These are phyloP conservation scores for Suhomyces xylopsoci DNA, from an alignment of 805 yeast genomes.

Conservation along the genomic window DNA sequence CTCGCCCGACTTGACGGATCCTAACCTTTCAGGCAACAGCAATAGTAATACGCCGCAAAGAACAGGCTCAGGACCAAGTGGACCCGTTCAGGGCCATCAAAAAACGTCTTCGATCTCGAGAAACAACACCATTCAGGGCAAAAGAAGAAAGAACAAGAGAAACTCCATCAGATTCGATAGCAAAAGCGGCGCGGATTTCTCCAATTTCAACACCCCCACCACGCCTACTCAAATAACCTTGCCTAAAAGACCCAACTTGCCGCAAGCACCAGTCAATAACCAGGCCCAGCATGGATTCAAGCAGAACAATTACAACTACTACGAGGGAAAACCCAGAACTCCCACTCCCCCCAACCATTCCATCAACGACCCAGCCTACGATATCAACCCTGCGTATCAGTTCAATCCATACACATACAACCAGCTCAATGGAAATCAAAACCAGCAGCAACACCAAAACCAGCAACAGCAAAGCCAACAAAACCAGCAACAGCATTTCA, in stretches of 20 bases:
- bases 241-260: conserved; percentile 17
- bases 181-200: conserved; percentile 18
- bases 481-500: conserved; percentile 5
- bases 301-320: background rate
- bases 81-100: conserved; percentile 2
- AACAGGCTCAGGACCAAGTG: background rate
- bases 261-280: background rate
- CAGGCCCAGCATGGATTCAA: conserved; percentile 6
- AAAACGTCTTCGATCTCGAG: conserved; percentile 11
- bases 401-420: conserved; percentile 4
- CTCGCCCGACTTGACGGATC: conserved; percentile 12
- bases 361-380: conserved; percentile 6
- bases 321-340: conserved; percentile 15
- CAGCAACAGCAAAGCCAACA: conserved; percentile 1
- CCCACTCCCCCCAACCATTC: conserved; percentile 25
- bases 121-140: conserved; percentile 18
- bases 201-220: conserved; percentile 16
- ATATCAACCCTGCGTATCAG: conserved; percentile 9
- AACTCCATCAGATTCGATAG: conserved; percentile 30
- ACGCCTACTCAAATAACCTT: conserved; percentile 16
- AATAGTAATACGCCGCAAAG: conserved; percentile 7
- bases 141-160: conserved; percentile 33
- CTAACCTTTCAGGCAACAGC: conserved; percentile 1
- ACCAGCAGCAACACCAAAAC: background rate
- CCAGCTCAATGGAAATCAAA: background rate